Percentiles rank a stretch among this genome's conserved stretches.
Evolutionary conservation across 805 yeast genomes (phyloP).

Genomic region (Ogataea dorogensis): DNA sequence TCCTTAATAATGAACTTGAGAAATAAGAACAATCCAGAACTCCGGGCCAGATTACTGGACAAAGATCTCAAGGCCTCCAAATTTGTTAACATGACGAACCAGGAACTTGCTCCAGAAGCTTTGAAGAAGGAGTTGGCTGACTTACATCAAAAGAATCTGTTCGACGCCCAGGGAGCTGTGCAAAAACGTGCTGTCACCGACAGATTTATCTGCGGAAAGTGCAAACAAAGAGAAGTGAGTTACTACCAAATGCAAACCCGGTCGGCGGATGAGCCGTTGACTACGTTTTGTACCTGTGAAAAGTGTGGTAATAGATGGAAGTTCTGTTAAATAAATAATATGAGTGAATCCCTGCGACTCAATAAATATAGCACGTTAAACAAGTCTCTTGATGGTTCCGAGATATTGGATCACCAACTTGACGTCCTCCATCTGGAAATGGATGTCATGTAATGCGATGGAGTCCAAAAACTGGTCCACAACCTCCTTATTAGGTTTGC

Average conservation of each 20-base stretch:
- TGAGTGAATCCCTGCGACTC: constrained; percentile 5
- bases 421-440: constrained; percentile 13
- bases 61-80: constrained; percentile 66
- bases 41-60: constrained; percentile 63
- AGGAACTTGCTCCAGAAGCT: constrained; percentile 92
- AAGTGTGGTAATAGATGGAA: constrained; percentile 98
- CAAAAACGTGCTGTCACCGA: constrained; percentile 95
- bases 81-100: constrained; percentile 81
- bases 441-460: constrained; percentile 12
- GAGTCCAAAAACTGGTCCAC: constrained; percentile 16
- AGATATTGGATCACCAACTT: constrained; percentile 15
- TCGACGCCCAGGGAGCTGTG: constrained; percentile 96
- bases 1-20: constrained; percentile 84
- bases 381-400: constrained; percentile 12
- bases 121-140: constrained; percentile 82
- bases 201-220: constrained; percentile 94
- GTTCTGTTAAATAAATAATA: constrained; percentile 54
- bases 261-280: constrained; percentile 97
- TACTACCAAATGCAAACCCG: constrained; percentile 98
- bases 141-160: constrained; percentile 82
- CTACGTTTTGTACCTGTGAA: constrained; percentile 97
- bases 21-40: constrained; percentile 84
- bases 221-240: constrained; percentile 95
- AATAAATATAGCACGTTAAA: constrained; percentile 2
- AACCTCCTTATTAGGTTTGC: constrained; percentile 14